Percentiles rank a stretch among this genome's conserved stretches.
Evolutionary conservation across 1,284 basidiomycete species (phyloP).

Genomic region (Naganishia cerealis): DNA sequence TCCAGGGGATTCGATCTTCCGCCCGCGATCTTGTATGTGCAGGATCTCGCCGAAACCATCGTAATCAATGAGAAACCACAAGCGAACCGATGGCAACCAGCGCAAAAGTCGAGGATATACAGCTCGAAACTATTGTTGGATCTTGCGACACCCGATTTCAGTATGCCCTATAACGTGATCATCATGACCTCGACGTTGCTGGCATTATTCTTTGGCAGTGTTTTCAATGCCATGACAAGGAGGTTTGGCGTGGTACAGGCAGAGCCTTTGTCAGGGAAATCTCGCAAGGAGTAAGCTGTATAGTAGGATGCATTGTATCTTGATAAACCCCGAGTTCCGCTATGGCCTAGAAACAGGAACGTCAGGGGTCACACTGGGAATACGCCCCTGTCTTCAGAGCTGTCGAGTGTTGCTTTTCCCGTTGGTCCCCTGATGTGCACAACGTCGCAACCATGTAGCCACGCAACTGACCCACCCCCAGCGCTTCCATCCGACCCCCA

Average conservation of each 20-base stretch:
- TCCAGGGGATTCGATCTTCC: slow-evolving; percentile 91
- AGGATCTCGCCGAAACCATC: slow-evolving; percentile 34
- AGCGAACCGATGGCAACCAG: not conserved
- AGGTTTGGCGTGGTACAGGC: slow-evolving; percentile 63
- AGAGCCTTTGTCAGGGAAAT: not conserved
- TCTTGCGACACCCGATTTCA: slow-evolving; percentile 93
- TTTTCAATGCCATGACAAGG: slow-evolving; percentile 83
- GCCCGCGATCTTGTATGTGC: slow-evolving; percentile 65
- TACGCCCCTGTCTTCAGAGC: not conserved
- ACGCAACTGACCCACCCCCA: slow-evolving; percentile 1
- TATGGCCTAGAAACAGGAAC: not conserved
- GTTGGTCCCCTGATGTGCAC: too few relatives aligned
- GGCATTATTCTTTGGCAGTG: slow-evolving; percentile 87
- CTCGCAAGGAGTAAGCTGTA: not conserved
- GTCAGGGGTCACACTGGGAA: not conserved
- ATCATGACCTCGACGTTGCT: slow-evolving; percentile 88
- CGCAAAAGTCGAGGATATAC: slow-evolving; percentile 62
- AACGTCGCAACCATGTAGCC: not conserved
- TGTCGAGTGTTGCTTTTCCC: not conserved
- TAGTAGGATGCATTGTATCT: not conserved
- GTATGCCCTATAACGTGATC: slow-evolving; percentile 99
- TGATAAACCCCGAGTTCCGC: not conserved
- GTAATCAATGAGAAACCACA: too few relatives aligned
- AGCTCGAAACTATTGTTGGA: slow-evolving; percentile 79
- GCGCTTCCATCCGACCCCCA: slow-evolving; percentile 2